Evolutionary conservation across 139 green algal genomes (phyloP).

Genomic region (Chlorella sorokiniana): DNA sequence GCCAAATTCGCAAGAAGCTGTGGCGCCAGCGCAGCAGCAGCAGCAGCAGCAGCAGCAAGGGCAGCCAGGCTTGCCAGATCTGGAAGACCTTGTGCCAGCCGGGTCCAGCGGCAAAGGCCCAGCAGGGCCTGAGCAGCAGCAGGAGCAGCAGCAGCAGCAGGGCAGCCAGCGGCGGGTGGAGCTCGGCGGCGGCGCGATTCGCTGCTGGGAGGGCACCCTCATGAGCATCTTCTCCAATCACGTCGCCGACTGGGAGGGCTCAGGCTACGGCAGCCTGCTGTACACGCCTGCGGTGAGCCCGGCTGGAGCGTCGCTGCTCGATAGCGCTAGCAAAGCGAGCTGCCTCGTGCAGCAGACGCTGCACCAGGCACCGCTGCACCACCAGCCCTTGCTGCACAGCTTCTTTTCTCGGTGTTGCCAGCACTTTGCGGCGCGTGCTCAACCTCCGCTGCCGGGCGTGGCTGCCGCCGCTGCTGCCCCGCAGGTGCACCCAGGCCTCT

Average conservation of each 20-base stretch:
- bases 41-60: neutral
- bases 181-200: conserved; percentile 13
- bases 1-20: too few species aligned
- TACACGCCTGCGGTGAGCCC: conserved; percentile 36
- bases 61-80: neutral
- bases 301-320: too few species aligned
- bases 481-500: conserved; percentile 49
- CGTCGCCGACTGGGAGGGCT: conserved; percentile 56
- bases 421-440: neutral
- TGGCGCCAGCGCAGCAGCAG: neutral
- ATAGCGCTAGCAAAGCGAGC: too few species aligned
- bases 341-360: neutral
- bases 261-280: conserved; percentile 65
- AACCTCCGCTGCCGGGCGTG: neutral
- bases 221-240: conserved; percentile 59
- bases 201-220: conserved; percentile 50
- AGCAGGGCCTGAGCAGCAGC: neutral
- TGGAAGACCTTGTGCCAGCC: conserved; percentile 14
- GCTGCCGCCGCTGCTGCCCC: too few species aligned
- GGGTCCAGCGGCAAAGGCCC: neutral
- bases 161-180: neutral
- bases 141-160: conserved; percentile 8
- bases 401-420: neutral
- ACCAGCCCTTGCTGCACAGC: too few species aligned
- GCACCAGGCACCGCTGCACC: too few species aligned